These are phyloP conservation scores for Auriscalpium orientale DNA, from an alignment of 768 basidiomycete species.

Conservation along the genomic window DNA sequence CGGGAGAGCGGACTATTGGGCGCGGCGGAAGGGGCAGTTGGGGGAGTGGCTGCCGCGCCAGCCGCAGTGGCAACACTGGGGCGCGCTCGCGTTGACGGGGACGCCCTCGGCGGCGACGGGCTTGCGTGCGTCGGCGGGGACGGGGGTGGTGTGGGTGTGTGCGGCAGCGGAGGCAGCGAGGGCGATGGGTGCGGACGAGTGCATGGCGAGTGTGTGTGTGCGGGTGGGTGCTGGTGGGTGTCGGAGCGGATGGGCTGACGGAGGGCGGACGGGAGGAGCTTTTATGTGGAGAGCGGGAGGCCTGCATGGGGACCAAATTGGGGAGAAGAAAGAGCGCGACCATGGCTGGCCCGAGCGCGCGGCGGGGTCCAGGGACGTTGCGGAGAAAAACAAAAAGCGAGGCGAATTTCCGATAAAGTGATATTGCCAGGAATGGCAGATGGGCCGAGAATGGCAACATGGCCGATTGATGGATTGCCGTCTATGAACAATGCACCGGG, in stretches of 20 bases:
- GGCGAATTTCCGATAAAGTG: not conserved
- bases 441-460: not conserved
- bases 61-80: slow-evolving; percentile 68
- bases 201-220: not conserved
- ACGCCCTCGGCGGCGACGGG: slow-evolving; percentile 20
- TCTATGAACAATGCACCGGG: not conserved
- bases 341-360: not conserved
- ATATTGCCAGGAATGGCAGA: not conserved
- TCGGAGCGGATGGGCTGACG: not conserved
- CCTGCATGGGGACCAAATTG: not conserved
- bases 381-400: not conserved
- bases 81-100: slow-evolving; percentile 41
- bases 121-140: slow-evolving; percentile 9
- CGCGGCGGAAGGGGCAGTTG: slow-evolving; percentile 48
- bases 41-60: slow-evolving; percentile 48
- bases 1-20: slow-evolving; percentile 21
- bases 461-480: not conserved
- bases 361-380: not conserved
- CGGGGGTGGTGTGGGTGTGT: not conserved
- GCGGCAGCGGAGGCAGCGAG: not conserved
- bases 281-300: not conserved
- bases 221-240: not conserved
- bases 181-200: not conserved
- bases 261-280: not conserved
- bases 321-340: not conserved